Evolutionary conservation across 106 monocot genomes (phyloP).

Genomic region (Triglochin maritima): DNA sequence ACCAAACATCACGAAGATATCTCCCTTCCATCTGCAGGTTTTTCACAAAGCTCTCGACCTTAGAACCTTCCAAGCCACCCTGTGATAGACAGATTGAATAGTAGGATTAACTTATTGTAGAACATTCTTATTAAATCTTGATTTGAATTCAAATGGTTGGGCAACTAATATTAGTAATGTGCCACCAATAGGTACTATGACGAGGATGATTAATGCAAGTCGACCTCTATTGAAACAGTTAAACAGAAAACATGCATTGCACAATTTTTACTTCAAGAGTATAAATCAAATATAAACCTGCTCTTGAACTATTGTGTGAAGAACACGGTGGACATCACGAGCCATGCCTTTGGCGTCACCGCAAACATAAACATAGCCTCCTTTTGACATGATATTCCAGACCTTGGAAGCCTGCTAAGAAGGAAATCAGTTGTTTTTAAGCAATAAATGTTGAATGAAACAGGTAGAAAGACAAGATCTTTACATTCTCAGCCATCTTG

Average conservation of each 20-base stretch:
- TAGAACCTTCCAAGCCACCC: constrained; percentile 79
- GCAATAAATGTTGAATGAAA: no score
- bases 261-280: neutral
- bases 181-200: no score
- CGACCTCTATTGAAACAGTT: no score
- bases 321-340: constrained; percentile 72
- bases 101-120: no score
- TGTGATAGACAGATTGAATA: no score
- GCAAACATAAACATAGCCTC: constrained; percentile 76
- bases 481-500: constrained; percentile 68
- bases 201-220: no score
- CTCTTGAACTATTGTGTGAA: constrained; percentile 69
- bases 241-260: neutral
- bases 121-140: no score
- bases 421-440: no score
- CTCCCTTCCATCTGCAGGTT: constrained; percentile 90
- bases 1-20: constrained; percentile 96
- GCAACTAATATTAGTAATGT: no score
- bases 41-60: constrained; percentile 80
- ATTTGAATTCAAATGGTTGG: no score
- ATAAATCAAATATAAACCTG: constrained; percentile 29
- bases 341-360: constrained; percentile 98
- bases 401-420: constrained; percentile 54
- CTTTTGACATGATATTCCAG: constrained; percentile 60
- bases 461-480: neutral